These are phyloP conservation scores for Phialemoniopsis sp. DNA, from an alignment of 2,329 filamentous ascomycete species.

Conservation along the genomic window DNA sequence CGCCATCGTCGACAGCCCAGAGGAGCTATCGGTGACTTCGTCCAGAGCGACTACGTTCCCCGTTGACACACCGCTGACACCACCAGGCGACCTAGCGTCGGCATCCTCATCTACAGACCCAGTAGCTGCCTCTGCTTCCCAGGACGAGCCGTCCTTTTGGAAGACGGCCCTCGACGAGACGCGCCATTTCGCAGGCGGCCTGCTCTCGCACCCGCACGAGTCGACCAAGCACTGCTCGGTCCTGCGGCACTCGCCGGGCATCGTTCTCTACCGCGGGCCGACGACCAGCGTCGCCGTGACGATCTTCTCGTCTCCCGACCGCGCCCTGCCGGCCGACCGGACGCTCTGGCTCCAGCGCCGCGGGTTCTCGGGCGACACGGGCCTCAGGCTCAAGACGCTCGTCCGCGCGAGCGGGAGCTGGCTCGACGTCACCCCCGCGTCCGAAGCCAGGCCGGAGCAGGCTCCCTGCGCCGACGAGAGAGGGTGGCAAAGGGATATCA, in stretches of 20 bases:
- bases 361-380: conserved; percentile 64
- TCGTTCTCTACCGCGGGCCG: conserved; percentile 64
- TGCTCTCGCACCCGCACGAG: conserved; percentile 59
- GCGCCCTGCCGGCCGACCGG: conserved; percentile 46
- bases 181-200: conserved; percentile 60
- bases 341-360: conserved; percentile 66
- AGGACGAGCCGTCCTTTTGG: conserved; percentile 25
- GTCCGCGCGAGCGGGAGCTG: conserved; percentile 55
- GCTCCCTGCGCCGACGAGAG: conserved; percentile 56
- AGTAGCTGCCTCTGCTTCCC: no score
- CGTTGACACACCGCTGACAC: conserved; percentile 1
- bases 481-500: conserved; percentile 64
- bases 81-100: no score
- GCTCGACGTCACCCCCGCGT: conserved; percentile 63
- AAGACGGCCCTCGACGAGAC: conserved; percentile 52
- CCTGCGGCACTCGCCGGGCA: conserved; percentile 58
- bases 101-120: no score
- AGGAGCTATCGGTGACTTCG: conserved; percentile 10
- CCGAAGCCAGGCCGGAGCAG: conserved; percentile 39
- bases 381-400: conserved; percentile 51
- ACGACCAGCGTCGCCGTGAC: conserved; percentile 61
- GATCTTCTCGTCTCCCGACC: conserved; percentile 51
- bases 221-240: conserved; percentile 64
- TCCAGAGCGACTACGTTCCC: conserved; percentile 19
- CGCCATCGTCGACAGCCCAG: no score